Conservation (phyloP, 2,329 filamentous ascomycete species). For the Trichoderma koningii region DNA sequence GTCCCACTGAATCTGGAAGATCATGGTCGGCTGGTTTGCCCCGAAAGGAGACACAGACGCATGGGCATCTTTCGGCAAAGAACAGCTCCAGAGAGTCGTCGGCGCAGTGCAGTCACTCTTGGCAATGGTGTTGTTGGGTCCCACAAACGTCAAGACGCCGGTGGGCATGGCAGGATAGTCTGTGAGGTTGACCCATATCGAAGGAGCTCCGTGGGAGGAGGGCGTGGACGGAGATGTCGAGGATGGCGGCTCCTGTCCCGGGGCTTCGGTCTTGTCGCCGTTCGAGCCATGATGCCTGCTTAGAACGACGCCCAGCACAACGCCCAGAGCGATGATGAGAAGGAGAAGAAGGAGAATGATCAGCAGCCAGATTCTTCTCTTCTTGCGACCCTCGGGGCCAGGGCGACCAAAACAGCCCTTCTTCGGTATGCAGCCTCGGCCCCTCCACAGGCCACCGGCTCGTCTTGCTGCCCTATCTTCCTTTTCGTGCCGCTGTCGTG, state of each 20-base stretch:
- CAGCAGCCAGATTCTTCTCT: conserved; percentile 60
- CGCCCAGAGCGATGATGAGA: conserved; percentile 55
- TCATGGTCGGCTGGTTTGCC: conserved; percentile 73
- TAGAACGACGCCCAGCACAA: conserved; percentile 62
- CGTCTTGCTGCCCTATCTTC: conserved; percentile 63
- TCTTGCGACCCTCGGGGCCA: conserved; percentile 64
- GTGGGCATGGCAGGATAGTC: conserved; percentile 85
- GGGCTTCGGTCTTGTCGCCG: conserved; percentile 28
- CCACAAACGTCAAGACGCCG: conserved; percentile 76
- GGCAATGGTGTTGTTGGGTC: conserved; percentile 65
- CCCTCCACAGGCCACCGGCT: conserved; percentile 64
- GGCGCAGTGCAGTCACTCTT: conserved; percentile 71
- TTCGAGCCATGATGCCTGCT: conserved; percentile 34
- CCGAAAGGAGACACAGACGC: conserved; percentile 62
- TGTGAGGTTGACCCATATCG: conserved; percentile 79
- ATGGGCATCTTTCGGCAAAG: conserved; percentile 77
- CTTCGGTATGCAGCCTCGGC: conserved; percentile 62
- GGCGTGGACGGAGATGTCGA: not conserved
- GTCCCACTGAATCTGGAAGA: conserved; percentile 76
- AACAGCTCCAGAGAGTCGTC: conserved; percentile 81
- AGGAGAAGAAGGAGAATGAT: conserved; percentile 54
- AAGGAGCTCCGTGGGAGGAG: conserved; percentile 28
- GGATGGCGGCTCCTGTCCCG: not conserved
- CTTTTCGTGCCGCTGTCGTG: conserved; percentile 61
- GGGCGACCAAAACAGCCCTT: conserved; percentile 61